Base-by-base conservation (phyloP, 192 early-diverging fungal species). In the Thamnidium elegans region DNA sequence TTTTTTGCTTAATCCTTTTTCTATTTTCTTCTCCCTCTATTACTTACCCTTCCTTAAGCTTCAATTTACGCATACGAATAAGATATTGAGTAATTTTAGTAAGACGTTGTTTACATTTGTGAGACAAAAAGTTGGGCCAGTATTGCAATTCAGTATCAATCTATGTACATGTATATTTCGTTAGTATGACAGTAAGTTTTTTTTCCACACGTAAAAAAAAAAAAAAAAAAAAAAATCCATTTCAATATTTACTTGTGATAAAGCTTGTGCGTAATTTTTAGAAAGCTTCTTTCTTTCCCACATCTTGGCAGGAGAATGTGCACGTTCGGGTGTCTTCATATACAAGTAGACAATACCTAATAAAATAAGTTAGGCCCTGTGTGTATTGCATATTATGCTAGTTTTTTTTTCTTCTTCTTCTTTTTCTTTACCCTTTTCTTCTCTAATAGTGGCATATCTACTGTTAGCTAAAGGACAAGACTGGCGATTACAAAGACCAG, bases 1-100 rank as follows among this genome's bases (percentile, higher is more conserved):
- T 39, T 39, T 39, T 39, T 39, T n/a, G n/a, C n/a, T n/a, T n/a
- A n/a, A 1, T 39, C 9, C 4, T 39, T 39, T 39, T 39, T 7
- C 7, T 36, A 7, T 36, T 36, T 39, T 10, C 5, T 39, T 39
- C 36, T 1, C 36, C 5, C 36, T 39, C 4, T 39, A 3, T 39
- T 11, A 60, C 68, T 70, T 69, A 78, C 78, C 72, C 82, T 65
- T 87, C 89, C 74, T 94, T 95, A 23, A 94, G 77, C 59, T 87
- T 84, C 62, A 99, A 81, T 69, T 90, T 87, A 63, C 96, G 86
- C 90, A 94, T 95, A 66, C 92, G 86, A 70, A 97, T 94, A 50
- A 99, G 78, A 61, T 95, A 96, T 73, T 99, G 95, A 31, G 92
- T 96, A 53, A 97, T 92, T 81, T 95, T 96, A 36, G 95, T 97